Percentiles rank a stretch among this genome's conserved stretches.
These are phyloP conservation scores for Coemansia sp. DNA, from an alignment of 192 early-diverging fungal species.

Conservation along the genomic window DNA sequence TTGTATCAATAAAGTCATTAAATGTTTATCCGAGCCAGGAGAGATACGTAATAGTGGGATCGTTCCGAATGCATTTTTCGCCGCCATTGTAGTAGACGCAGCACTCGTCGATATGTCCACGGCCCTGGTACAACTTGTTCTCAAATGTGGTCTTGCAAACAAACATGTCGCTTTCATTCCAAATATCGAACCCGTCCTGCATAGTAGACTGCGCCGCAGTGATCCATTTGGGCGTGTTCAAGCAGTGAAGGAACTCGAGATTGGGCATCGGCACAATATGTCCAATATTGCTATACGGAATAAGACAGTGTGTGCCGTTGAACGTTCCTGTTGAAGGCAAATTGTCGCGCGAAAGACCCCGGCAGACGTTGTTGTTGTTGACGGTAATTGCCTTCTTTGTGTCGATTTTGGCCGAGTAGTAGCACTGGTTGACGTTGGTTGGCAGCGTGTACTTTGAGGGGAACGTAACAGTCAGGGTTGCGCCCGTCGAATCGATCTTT, in stretches of 20 bases:
- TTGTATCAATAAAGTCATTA: too few relatives aligned
- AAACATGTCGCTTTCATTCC: background rate
- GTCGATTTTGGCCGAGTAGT: background rate
- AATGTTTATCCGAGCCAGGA: background rate
- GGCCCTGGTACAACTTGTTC: background rate
- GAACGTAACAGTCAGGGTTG: background rate
- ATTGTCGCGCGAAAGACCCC: background rate
- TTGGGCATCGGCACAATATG: background rate
- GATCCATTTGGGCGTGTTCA: background rate
- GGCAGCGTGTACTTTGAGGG: background rate
- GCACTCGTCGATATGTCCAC: background rate
- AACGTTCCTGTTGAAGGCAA: background rate
- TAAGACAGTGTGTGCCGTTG: constrained; percentile 2
- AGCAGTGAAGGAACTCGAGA: background rate
- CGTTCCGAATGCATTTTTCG: background rate
- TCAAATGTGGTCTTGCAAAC: background rate
- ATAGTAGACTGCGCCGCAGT: background rate
- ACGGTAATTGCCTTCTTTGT: background rate
- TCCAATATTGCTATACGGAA: background rate
- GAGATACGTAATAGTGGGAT: background rate
- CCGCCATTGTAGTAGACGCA: background rate
- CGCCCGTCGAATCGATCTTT: background rate
- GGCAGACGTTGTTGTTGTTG: background rate
- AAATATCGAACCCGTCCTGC: constrained; percentile 1
- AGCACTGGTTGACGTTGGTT: constrained; percentile 1